Evolutionary conservation across 306 rosid genomes (phyloP).

Genomic region (Cucumis melo): DNA sequence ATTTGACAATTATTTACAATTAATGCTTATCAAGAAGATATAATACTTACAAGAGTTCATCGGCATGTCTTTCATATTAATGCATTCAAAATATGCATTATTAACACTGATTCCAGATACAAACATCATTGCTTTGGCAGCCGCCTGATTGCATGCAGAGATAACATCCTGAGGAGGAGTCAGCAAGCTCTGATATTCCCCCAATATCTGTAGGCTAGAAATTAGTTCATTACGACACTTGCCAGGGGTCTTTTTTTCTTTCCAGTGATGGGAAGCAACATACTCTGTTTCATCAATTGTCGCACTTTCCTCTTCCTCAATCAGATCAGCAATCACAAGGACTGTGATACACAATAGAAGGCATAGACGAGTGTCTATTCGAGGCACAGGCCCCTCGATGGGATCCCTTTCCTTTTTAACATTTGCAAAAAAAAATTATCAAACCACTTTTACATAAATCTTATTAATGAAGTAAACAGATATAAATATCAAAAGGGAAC

Average conservation of each 20-base stretch:
- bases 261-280: slow-evolving; percentile 35
- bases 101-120: slow-evolving; percentile 59
- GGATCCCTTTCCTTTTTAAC: slow-evolving; percentile 76
- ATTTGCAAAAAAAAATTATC: not conserved
- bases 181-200: slow-evolving; percentile 76
- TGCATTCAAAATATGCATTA: slow-evolving; percentile 65
- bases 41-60: slow-evolving; percentile 55
- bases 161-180: slow-evolving; percentile 63
- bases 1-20: not conserved
- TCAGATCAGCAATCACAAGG: slow-evolving; percentile 68
- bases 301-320: slow-evolving; percentile 68
- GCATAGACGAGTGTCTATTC: slow-evolving; percentile 84
- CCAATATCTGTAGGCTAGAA: slow-evolving; percentile 69
- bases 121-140: slow-evolving; percentile 76
- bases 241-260: slow-evolving; percentile 44
- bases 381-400: slow-evolving; percentile 98
- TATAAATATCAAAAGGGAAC: not conserved
- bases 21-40: not conserved
- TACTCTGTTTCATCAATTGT: slow-evolving; percentile 31
- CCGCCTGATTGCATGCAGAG: slow-evolving; percentile 81
- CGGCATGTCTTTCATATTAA: slow-evolving; percentile 62
- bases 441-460: not conserved
- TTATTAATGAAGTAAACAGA: not conserved
- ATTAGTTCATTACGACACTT: slow-evolving; percentile 48
- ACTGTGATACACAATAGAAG: slow-evolving; percentile 68